A percentile compares a stretch with the other conserved stretches of the same genome.
Conservation (phyloP, 257 asterid genomes). For the Fraxinus excelsior region DNA sequence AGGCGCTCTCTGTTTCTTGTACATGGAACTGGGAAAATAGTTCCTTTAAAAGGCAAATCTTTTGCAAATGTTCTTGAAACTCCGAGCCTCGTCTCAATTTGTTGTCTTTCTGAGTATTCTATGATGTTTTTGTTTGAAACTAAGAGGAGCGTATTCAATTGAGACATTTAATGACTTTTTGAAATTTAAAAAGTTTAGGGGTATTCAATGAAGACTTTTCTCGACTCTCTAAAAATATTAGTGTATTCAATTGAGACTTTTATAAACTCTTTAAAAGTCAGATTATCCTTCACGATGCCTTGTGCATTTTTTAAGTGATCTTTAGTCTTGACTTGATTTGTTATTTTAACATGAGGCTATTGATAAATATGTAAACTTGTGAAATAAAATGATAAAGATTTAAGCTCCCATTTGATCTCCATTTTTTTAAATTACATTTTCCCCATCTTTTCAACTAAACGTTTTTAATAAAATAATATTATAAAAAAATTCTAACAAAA, state of each 20-base stretch:
- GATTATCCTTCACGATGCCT: neutral
- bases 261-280: neutral
- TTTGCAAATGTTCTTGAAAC: neutral
- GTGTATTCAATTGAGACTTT: too few species aligned
- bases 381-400: too few species aligned
- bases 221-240: too few species aligned
- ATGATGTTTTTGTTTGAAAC: neutral
- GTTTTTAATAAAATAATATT: too few species aligned
- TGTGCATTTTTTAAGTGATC: neutral
- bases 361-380: neutral
- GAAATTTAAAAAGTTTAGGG: too few species aligned
- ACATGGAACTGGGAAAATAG: neutral
- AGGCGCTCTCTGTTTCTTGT: slow-evolving; percentile 1
- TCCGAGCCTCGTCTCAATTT: neutral
- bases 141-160: too few species aligned
- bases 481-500: too few species aligned
- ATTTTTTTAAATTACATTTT: too few species aligned
- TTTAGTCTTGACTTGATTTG: neutral
- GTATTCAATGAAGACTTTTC: too few species aligned
- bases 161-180: too few species aligned
- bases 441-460: too few species aligned
- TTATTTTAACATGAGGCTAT: neutral
- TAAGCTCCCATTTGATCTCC: too few species aligned
- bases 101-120: neutral
- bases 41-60: neutral